Evolutionary conservation across 139 green algal genomes (phyloP).

Genomic region (Spirogloea muscicola): DNA sequence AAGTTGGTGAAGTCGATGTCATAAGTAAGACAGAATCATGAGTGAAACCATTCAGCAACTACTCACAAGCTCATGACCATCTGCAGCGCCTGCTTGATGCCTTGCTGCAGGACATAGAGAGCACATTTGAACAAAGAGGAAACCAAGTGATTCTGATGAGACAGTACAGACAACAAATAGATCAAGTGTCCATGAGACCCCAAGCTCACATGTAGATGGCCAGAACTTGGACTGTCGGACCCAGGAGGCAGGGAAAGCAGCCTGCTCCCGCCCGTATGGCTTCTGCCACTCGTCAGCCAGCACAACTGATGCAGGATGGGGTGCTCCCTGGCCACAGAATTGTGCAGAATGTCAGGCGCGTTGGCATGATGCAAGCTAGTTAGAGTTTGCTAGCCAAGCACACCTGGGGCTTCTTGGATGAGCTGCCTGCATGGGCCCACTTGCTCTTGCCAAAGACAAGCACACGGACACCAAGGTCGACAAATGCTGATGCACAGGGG

Average conservation of each 20-base stretch:
- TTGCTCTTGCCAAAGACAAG: neutral
- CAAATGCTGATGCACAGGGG: neutral
- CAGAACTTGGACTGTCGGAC: constrained; percentile 95
- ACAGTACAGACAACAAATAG: neutral
- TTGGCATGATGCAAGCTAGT: neutral
- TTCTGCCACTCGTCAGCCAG: constrained; percentile 81
- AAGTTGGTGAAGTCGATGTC: neutral
- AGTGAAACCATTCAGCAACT: neutral
- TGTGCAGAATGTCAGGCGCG: neutral
- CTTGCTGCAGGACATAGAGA: neutral
- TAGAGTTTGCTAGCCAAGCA: neutral
- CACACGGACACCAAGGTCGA: neutral
- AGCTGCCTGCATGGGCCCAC: too few species aligned
- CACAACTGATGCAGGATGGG: constrained; percentile 75
- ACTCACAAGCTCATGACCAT: neutral
- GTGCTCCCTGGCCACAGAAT: constrained; percentile 63
- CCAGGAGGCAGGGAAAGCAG: constrained; percentile 88
- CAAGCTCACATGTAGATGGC: constrained; percentile 65
- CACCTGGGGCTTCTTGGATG: neutral
- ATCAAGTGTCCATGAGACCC: neutral
- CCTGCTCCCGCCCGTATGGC: constrained; percentile 85
- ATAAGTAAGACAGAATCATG: neutral
- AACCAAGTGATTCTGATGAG: constrained; percentile 1
- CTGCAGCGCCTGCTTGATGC: neutral
- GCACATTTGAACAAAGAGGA: neutral